phyloP scores from a whole-genome alignment of 352 stramenopile species.

The Phytophthora lateralis region DNA sequence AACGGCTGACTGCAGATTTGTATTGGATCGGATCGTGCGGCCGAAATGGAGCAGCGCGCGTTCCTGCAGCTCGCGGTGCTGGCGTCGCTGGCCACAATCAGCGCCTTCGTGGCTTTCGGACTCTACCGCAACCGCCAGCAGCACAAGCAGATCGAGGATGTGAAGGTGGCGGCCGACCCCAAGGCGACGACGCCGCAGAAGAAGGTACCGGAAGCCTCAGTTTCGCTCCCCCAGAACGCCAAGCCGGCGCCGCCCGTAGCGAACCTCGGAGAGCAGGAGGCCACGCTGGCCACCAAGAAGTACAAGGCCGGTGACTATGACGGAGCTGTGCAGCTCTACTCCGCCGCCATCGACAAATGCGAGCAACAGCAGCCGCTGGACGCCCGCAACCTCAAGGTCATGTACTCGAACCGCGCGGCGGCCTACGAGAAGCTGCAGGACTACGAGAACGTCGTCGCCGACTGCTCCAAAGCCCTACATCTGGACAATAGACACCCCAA shows the following conservation, averaged over 20 bases:
- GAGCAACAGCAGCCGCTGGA: constrained; percentile 63
- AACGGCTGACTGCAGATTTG: constrained; percentile 8
- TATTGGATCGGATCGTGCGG: constrained; percentile 15
- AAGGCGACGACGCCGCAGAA: constrained; percentile 30
- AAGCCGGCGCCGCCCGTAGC: constrained; percentile 10
- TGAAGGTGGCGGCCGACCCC: constrained; percentile 24
- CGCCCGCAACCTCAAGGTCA: constrained; percentile 82
- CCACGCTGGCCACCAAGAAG: constrained; percentile 73
- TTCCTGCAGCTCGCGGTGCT: constrained; percentile 73
- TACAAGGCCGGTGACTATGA: constrained; percentile 79
- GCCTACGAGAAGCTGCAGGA: constrained; percentile 76
- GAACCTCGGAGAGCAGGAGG: constrained; percentile 64
- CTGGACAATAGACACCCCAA: constrained; percentile 80
- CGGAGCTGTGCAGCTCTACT: constrained; percentile 76
- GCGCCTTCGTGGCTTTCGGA: constrained; percentile 56
- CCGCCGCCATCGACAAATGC: constrained; percentile 61
- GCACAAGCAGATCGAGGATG: constrained; percentile 30
- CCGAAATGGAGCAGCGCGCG: constrained; percentile 51
- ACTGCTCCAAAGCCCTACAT: constrained; percentile 62
- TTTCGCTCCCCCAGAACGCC: constrained; percentile 37
- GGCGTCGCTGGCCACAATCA: constrained; percentile 76
- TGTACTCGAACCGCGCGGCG: constrained; percentile 84
- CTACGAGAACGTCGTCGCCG: constrained; percentile 60
- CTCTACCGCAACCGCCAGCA: constrained; percentile 53
- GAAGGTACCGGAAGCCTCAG: constrained; percentile 19